Base-by-base conservation (phyloP, 108 stramenopile genomes). In the Nitzschia inconspicua region DNA sequence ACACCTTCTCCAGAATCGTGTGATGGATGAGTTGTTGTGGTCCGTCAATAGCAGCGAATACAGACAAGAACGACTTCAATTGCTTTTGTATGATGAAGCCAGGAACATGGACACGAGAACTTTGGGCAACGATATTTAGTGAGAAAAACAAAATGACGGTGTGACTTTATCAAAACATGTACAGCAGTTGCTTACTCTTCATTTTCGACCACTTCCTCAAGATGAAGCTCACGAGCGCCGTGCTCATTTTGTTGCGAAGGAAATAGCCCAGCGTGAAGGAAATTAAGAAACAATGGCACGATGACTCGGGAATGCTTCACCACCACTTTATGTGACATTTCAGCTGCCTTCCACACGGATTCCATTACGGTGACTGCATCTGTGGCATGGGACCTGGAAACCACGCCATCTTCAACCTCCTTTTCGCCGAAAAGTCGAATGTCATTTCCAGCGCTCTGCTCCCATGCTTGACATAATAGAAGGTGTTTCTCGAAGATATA, bases 211-310 rank as follows among this genome's bases (percentile, higher is more conserved):
- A 49, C 55, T 20, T 63, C 73, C 11, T 70, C 41, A 27, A 86
- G 54, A 24, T 69, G 32, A 28, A 89, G 57, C 53, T 94, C 89
- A 26, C 73, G 58, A 37, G 63, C 64, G 60, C 83, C 88, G 28
- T 86, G 85, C 57, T 94, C 89, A 40, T 83, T 72, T 16, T 59
- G 30, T 49, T 88, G 82, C 37, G 78, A 83, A 11, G 66, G 41
- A 57, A 78, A 94, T 61, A 82, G 91, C 60, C 89, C 85, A 36
- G 69, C n/a, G 20, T 72, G 46, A 41, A 94, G 72, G 60, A 91
- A 94, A 16, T 76, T 66, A 16, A 94, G 73, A 51, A 91, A 87
- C 11, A 82, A 59, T 8, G 89, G 89, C n/a, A 94, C 88, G 29
- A 89, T 75, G 23, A 65, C 55, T 40, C 84, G 77, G 1, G 87